These are phyloP conservation scores for Saccharomycopsis microspora DNA, from an alignment of 805 yeast species.

Conservation along the genomic window DNA sequence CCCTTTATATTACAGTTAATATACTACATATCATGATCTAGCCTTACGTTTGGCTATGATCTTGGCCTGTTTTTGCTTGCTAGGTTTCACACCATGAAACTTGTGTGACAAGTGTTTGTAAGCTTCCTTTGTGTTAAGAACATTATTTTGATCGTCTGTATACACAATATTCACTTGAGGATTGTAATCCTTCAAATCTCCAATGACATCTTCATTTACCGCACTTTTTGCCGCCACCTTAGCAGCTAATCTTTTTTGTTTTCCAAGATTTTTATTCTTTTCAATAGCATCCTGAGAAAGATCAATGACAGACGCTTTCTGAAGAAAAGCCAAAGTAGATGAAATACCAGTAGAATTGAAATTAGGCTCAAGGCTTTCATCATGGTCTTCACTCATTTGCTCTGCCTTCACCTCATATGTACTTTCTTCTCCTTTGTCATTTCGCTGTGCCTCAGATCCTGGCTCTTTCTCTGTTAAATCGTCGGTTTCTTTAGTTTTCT, in stretches of 20 bases:
- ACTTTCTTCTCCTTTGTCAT: background rate
- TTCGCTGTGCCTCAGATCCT: background rate
- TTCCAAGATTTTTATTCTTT: slow-evolving; percentile 21
- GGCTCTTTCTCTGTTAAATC: background rate
- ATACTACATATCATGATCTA: background rate
- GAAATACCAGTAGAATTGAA: slow-evolving; percentile 11
- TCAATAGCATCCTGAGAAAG: slow-evolving; percentile 5
- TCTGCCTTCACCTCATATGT: background rate
- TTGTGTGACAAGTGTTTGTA: slow-evolving; percentile 44
- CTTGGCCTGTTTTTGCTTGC: slow-evolving; percentile 14
- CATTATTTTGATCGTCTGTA: slow-evolving; percentile 37
- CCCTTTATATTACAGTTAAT: background rate
- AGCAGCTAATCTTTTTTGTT: slow-evolving; percentile 16
- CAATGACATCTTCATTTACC: slow-evolving; percentile 12
- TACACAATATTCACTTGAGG: slow-evolving; percentile 36
- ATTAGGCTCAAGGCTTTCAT: slow-evolving; percentile 3
- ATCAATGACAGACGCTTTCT: slow-evolving; percentile 6
- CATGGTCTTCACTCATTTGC: background rate
- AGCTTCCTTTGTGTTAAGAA: slow-evolving; percentile 39
- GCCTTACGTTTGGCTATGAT: background rate
- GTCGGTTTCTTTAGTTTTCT: background rate
- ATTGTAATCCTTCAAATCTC: slow-evolving; percentile 25
- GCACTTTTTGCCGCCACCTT: slow-evolving; percentile 2
- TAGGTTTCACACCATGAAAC: slow-evolving; percentile 34
- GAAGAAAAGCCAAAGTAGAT: slow-evolving; percentile 8